phyloP scores from a whole-genome alignment of 2,329 filamentous ascomycete genomes.

The Fusarium palustre region DNA sequence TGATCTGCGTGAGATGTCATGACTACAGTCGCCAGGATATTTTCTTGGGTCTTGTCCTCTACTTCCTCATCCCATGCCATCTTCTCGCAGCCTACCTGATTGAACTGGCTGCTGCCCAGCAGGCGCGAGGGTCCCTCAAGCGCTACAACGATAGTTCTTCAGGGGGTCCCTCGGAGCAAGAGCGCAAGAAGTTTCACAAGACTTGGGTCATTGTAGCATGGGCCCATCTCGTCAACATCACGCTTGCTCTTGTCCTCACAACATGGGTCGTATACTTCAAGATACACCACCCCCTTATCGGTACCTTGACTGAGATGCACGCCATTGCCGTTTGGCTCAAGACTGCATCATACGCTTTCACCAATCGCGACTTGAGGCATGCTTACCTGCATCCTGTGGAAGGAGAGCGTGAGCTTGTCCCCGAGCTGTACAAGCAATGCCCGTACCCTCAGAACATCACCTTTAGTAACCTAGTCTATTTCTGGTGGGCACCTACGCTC shows the following conservation, averaged over 20 bases:
- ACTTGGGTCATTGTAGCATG: slow-evolving; percentile 86
- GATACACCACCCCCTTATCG: slow-evolving; percentile 93
- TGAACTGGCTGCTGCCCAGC: slow-evolving; percentile 83
- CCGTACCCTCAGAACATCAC: slow-evolving; percentile 95
- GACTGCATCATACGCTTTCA: slow-evolving; percentile 94
- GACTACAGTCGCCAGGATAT: slow-evolving; percentile 86
- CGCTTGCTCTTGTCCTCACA: slow-evolving; percentile 81
- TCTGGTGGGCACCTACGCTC: slow-evolving; percentile 97
- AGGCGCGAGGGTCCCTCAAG: slow-evolving; percentile 76
- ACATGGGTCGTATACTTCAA: slow-evolving; percentile 89
- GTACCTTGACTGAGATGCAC: slow-evolving; percentile 89
- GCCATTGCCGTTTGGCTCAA: slow-evolving; percentile 97
- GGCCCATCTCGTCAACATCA: slow-evolving; percentile 85
- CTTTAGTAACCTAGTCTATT: slow-evolving; percentile 87
- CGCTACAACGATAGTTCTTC: slow-evolving; percentile 63
- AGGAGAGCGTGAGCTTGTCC: slow-evolving; percentile 76
- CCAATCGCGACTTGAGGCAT: slow-evolving; percentile 93
- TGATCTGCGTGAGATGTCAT: slow-evolving; percentile 92
- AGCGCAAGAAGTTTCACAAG: slow-evolving; percentile 73
- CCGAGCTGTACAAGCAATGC: slow-evolving; percentile 83
- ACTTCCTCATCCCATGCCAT: slow-evolving; percentile 89
- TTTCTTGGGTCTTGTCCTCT: slow-evolving; percentile 79
- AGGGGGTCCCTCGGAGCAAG: slow-evolving; percentile 63
- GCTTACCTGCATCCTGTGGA: slow-evolving; percentile 83
- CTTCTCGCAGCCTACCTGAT: slow-evolving; percentile 91